Percentiles rank a stretch among this genome's conserved stretches.
These are phyloP conservation scores for Amoebophrya sp. DNA, from an alignment of 169 alveolate species.

Conservation along the genomic window DNA sequence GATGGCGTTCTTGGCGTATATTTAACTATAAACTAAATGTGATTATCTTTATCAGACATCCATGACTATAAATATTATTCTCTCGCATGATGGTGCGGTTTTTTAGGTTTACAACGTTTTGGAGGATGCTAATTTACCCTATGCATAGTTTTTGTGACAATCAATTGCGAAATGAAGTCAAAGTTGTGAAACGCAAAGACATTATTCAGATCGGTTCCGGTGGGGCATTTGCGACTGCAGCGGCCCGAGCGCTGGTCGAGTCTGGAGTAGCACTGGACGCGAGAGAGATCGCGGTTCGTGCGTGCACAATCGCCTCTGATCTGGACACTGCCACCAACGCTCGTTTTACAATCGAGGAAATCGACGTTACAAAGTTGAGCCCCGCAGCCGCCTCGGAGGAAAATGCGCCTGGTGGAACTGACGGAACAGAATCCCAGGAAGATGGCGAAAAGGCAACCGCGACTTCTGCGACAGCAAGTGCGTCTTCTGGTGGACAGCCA, in stretches of 20 bases:
- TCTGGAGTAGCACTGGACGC: not conserved
- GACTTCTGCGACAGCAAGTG: too few relatives aligned
- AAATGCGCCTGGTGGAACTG: not conserved
- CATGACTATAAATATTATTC: too few relatives aligned
- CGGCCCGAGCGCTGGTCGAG: not conserved
- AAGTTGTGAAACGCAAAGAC: not conserved
- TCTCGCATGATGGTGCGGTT: too few relatives aligned
- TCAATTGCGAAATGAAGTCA: not conserved
- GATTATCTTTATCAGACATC: too few relatives aligned
- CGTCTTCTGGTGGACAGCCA: too few relatives aligned
- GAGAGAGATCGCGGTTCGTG: not conserved
- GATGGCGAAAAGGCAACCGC: too few relatives aligned
- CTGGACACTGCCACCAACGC: slow-evolving; percentile 52
- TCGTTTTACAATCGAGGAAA: slow-evolving; percentile 53
- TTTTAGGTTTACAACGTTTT: too few relatives aligned
- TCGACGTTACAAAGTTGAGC: not conserved
- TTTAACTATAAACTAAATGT: too few relatives aligned
- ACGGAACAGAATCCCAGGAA: too few relatives aligned
- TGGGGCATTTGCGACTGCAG: not conserved
- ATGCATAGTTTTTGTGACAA: not conserved
- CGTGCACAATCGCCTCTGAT: not conserved
- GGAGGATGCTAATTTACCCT: too few relatives aligned
- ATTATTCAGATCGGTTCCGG: not conserved
- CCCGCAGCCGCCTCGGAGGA: not conserved
- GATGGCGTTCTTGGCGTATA: slow-evolving; percentile 55